phyloP scores from a whole-genome alignment of 2,329 filamentous ascomycete species.

The Aspergillus spinulosporus region DNA sequence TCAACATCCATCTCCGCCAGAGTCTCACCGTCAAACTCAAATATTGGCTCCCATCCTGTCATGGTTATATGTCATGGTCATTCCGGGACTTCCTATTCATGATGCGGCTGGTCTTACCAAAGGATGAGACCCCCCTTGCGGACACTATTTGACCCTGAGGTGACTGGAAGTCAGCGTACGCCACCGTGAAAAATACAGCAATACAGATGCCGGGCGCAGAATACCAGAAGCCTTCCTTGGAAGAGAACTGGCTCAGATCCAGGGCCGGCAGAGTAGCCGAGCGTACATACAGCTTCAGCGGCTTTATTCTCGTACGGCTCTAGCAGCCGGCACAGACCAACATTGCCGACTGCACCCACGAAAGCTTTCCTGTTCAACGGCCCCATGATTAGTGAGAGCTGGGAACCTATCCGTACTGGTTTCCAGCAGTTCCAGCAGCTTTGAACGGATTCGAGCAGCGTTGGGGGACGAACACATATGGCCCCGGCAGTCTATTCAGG shows the following conservation, averaged over 20 bases:
- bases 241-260: conserved; percentile 76
- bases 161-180: too few relatives aligned
- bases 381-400: neutral
- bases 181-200: too few relatives aligned
- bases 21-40: conserved; percentile 82
- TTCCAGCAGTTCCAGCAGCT: neutral
- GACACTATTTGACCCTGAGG: conserved; percentile 70
- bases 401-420: neutral
- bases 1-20: conserved; percentile 84
- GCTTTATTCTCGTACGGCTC: conserved; percentile 80
- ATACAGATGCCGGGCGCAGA: neutral
- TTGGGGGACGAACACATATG: conserved; percentile 71
- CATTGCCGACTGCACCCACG: conserved; percentile 70
- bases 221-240: conserved; percentile 59
- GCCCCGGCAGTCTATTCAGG: conserved; percentile 76
- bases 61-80: neutral
- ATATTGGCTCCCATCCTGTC: conserved; percentile 83
- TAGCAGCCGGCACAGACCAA: conserved; percentile 78
- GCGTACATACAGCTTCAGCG: conserved; percentile 85
- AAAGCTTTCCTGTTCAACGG: conserved; percentile 74
- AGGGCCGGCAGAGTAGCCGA: conserved; percentile 78
- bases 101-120: conserved; percentile 56
- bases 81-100: too few relatives aligned
- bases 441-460: neutral
- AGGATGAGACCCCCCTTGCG: conserved; percentile 70